These are phyloP conservation scores for Epichloe gansuensis DNA, from an alignment of 2,329 filamentous ascomycete species.

Conservation along the genomic window DNA sequence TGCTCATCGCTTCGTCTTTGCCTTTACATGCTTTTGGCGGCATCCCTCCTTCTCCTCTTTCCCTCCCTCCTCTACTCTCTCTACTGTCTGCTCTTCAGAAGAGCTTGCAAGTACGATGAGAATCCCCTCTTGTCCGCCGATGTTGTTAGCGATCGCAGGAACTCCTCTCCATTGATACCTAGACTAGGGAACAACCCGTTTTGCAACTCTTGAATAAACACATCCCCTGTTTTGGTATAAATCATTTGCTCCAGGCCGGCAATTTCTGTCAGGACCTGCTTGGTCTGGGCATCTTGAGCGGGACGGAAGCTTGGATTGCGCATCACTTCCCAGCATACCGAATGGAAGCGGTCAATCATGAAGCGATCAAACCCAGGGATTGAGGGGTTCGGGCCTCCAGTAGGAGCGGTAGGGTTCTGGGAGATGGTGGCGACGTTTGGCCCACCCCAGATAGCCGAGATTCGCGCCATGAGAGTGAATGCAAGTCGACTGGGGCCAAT, in stretches of 20 bases:
- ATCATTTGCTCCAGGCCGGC: slow-evolving; percentile 79
- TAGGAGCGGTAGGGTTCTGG: slow-evolving; percentile 36
- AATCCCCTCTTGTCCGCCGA: slow-evolving; percentile 48
- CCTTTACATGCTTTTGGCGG: neutral
- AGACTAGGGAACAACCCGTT: slow-evolving; percentile 50
- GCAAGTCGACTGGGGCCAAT: slow-evolving; percentile 54
- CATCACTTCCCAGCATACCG: slow-evolving; percentile 80
- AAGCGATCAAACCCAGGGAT: slow-evolving; percentile 88
- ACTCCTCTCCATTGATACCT: slow-evolving; percentile 49
- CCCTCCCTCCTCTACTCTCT: neutral
- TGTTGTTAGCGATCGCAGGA: slow-evolving; percentile 45
- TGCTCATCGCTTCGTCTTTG: neutral
- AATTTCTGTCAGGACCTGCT: slow-evolving; percentile 78
- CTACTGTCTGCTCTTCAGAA: slow-evolving; percentile 35
- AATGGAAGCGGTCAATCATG: slow-evolving; percentile 78
- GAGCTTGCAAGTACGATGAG: slow-evolving; percentile 47
- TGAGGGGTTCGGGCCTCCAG: slow-evolving; percentile 37
- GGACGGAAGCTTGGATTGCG: slow-evolving; percentile 67
- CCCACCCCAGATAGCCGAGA: slow-evolving; percentile 84
- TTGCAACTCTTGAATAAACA: slow-evolving; percentile 61
- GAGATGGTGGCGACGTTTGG: slow-evolving; percentile 55
- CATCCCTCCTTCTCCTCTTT: neutral
- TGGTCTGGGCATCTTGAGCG: slow-evolving; percentile 70
- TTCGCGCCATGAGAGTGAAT: slow-evolving; percentile 68
- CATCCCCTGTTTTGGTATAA: slow-evolving; percentile 75